A percentile compares a stretch with the other conserved stretches of the same genome.
These are phyloP conservation scores for Oryza coarctata DNA, from an alignment of 176 grass and related monocot species.

Conservation along the genomic window DNA sequence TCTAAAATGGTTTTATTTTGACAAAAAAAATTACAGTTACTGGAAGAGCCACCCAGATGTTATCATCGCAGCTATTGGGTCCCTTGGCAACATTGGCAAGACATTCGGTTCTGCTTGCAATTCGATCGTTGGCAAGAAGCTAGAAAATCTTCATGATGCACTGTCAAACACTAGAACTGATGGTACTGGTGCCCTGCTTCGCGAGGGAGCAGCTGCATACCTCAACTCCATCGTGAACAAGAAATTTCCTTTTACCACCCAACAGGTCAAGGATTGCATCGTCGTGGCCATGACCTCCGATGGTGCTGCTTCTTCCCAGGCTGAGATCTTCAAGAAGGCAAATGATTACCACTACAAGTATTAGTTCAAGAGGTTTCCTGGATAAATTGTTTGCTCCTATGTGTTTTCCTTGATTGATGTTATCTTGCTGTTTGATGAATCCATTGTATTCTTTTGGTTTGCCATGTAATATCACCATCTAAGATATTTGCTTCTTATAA, in stretches of 20 bases:
- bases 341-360: constrained; percentile 58
- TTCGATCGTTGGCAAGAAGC: constrained; percentile 44
- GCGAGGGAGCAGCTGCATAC: constrained; percentile 70
- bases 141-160: constrained; percentile 62
- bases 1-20: constrained; percentile 24
- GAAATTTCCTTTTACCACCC: constrained; percentile 59
- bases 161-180: constrained; percentile 58
- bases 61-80: constrained; percentile 55
- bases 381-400: constrained; percentile 25
- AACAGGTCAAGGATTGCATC: constrained; percentile 69
- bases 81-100: constrained; percentile 54
- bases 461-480: constrained; percentile 13
- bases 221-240: constrained; percentile 78
- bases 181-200: constrained; percentile 57
- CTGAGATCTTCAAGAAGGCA: constrained; percentile 71
- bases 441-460: constrained; percentile 21
- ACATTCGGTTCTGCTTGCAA: constrained; percentile 54
- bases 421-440: constrained; percentile 21
- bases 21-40: constrained; percentile 45
- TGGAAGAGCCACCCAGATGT: constrained; percentile 70
- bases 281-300: constrained; percentile 47
- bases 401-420: constrained; percentile 24
- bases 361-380: constrained; percentile 24
- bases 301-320: constrained; percentile 55
- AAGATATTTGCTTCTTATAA: constrained; percentile 3